phyloP scores from a whole-genome alignment of 1,284 basidiomycete species.

The Apiotrichum veenhuisii region DNA sequence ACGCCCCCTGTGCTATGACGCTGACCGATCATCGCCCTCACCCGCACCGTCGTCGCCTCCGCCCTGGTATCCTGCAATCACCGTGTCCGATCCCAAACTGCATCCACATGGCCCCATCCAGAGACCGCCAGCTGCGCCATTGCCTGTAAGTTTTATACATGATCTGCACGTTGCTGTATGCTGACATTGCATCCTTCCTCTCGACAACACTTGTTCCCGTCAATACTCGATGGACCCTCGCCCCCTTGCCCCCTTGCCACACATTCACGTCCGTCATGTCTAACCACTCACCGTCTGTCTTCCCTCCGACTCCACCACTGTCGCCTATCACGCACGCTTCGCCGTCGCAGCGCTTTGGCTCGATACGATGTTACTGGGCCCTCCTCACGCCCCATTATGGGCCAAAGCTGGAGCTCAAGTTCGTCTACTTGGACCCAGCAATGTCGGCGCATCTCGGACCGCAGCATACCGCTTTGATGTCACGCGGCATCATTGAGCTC shows the following conservation, averaged over 20 bases:
- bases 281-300: not conserved
- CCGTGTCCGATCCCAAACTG: too few relatives aligned
- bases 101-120: not conserved
- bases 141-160: not conserved
- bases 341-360: not conserved
- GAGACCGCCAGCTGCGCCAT: not conserved
- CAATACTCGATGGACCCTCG: too few relatives aligned
- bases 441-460: slow-evolving; percentile 69
- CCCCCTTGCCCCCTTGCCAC: too few relatives aligned
- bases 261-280: too few relatives aligned
- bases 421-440: slow-evolving; percentile 86
- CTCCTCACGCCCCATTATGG: slow-evolving; percentile 32
- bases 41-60: not conserved
- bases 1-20: too few relatives aligned
- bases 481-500: slow-evolving; percentile 73
- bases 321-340: not conserved
- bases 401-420: slow-evolving; percentile 59
- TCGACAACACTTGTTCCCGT: not conserved
- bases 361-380: slow-evolving; percentile 46
- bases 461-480: slow-evolving; percentile 66
- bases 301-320: not conserved
- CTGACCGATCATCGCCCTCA: not conserved
- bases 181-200: not conserved
- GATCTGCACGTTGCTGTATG: not conserved
- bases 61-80: too few relatives aligned